phyloP scores from a whole-genome alignment of 176 grass and related monocot species.

The Aegilops bicornis region DNA sequence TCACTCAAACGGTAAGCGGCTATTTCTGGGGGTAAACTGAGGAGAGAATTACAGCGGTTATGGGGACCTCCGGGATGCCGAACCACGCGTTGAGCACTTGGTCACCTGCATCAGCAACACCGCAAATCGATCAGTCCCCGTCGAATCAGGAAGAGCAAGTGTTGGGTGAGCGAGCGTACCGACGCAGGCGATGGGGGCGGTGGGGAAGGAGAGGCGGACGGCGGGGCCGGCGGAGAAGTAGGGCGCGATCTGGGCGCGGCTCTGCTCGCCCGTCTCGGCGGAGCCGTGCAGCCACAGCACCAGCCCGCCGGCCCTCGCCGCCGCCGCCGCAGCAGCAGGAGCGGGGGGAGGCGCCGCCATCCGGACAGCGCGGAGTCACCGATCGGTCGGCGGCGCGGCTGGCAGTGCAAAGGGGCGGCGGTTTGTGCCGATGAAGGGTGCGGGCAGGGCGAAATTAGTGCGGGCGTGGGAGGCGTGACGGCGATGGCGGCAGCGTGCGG shows the following conservation, averaged over 20 bases:
- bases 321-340: background rate
- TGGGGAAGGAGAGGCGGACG: constrained; percentile 56
- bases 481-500: background rate
- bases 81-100: constrained; percentile 40
- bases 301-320: constrained; percentile 9
- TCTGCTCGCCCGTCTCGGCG: constrained; percentile 31
- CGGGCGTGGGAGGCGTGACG: background rate
- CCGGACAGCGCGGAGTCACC: background rate
- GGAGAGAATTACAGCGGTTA: constrained; percentile 43
- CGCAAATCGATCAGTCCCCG: too few species aligned
- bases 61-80: constrained; percentile 37
- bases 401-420: too few species aligned
- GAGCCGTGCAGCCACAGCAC: constrained; percentile 67
- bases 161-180: background rate
- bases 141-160: background rate
- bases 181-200: constrained; percentile 49
- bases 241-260: constrained; percentile 36
- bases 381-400: too few species aligned
- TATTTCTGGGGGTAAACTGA: too few species aligned
- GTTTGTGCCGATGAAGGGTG: background rate
- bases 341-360: constrained; percentile 3
- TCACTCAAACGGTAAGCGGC: too few species aligned
- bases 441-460: background rate
- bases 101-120: constrained; percentile 17
- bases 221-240: constrained; percentile 42